Conservation (phyloP, 495 filamentous ascomycete species). For the Lepraria neglecta region DNA sequence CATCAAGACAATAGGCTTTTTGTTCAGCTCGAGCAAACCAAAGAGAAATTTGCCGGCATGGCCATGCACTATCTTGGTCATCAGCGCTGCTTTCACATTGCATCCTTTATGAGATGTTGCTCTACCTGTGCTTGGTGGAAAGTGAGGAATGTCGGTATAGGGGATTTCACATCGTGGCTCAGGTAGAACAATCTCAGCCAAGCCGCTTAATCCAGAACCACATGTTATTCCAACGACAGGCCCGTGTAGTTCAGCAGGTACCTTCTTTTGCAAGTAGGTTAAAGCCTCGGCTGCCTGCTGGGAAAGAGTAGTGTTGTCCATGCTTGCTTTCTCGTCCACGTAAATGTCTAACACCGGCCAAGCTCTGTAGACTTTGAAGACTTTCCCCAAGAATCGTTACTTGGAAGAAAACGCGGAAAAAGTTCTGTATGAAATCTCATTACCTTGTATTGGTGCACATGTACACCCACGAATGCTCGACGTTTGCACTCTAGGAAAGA, state of each 20-base stretch:
- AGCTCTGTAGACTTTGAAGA: too few relatives aligned
- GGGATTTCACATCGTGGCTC: slow-evolving; percentile 50
- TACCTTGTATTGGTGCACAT: too few relatives aligned
- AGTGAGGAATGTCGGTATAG: slow-evolving; percentile 59
- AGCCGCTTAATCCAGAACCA: slow-evolving; percentile 64
- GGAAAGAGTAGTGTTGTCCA: slow-evolving; percentile 10
- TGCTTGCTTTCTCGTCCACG: not conserved
- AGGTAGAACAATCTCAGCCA: slow-evolving; percentile 53
- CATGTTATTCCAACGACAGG: slow-evolving; percentile 66
- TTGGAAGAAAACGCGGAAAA: too few relatives aligned
- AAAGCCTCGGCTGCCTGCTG: slow-evolving; percentile 14
- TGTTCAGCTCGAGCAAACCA: slow-evolving; percentile 49
- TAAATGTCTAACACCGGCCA: too few relatives aligned
- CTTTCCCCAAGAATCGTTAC: too few relatives aligned
- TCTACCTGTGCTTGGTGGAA: slow-evolving; percentile 60
- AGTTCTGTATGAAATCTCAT: too few relatives aligned
- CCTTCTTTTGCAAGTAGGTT: slow-evolving; percentile 4
- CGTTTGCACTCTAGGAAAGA: too few relatives aligned
- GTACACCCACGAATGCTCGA: too few relatives aligned
- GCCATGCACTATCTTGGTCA: slow-evolving; percentile 46
- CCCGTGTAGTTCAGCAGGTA: slow-evolving; percentile 43
- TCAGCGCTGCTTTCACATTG: slow-evolving; percentile 13
- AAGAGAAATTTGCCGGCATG: slow-evolving; percentile 74
- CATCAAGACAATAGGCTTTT: slow-evolving; percentile 61
- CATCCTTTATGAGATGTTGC: not conserved